Conservation (phyloP, 148 eudicot genomes). For the Heliamphora exappendiculata region DNA sequence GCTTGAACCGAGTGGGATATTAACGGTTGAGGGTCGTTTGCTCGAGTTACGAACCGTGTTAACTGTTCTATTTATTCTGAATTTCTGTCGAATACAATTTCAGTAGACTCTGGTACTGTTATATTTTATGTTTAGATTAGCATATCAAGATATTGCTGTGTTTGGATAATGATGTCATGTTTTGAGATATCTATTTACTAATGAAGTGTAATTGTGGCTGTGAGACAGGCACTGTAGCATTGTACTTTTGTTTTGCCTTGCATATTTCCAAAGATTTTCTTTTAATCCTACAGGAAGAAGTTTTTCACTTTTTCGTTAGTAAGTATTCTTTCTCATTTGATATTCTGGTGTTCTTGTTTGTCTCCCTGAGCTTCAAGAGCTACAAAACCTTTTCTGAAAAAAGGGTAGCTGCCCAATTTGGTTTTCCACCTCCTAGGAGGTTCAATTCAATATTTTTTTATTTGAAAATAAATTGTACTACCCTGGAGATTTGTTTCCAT, state of each 20-base stretch:
- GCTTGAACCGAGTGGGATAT: slow-evolving; percentile 16
- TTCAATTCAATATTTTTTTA: too few relatives aligned
- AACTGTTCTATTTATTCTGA: neutral
- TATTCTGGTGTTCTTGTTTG: neutral
- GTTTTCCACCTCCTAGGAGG: neutral
- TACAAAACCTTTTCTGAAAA: neutral
- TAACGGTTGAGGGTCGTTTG: slow-evolving; percentile 1
- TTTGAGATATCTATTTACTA: neutral
- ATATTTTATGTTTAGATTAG: neutral
- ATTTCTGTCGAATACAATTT: neutral
- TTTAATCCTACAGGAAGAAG: neutral
- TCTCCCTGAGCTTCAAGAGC: neutral
- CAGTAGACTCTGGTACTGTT: neutral
- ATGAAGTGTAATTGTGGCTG: neutral
- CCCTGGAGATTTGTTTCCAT: neutral
- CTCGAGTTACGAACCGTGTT: neutral
- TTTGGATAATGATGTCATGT: neutral
- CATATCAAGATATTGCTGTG: neutral
- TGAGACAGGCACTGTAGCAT: neutral
- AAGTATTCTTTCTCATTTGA: neutral
- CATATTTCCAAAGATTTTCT: neutral
- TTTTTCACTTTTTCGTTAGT: too few relatives aligned
- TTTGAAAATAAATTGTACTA: neutral
- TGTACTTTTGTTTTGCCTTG: neutral
- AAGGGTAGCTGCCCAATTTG: neutral